phyloP scores from a whole-genome alignment of 352 stramenopile species.

The Thraustochytrium striatum region DNA sequence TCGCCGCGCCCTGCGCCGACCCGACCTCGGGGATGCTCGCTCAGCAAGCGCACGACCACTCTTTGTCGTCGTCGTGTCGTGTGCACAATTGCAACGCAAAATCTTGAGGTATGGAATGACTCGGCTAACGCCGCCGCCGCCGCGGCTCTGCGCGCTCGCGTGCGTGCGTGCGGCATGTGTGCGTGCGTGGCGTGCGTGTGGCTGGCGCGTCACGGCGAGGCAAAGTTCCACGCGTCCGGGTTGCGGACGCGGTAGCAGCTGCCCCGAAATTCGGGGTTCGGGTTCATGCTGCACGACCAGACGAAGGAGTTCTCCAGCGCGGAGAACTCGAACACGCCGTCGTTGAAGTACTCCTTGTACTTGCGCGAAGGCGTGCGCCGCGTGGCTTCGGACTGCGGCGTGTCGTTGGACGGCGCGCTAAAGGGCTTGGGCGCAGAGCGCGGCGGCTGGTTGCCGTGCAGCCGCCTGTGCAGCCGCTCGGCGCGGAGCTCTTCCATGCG shows the following conservation, averaged over 20 bases:
- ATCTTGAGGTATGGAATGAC: too few relatives aligned
- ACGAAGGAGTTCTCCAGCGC: not conserved
- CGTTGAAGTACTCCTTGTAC: conserved; percentile 47
- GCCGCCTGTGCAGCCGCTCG: conserved; percentile 9
- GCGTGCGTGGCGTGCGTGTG: too few relatives aligned
- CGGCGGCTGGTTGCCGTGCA: not conserved
- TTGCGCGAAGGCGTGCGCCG: conserved; percentile 1
- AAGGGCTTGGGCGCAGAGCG: not conserved
- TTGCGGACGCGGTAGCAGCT: conserved; percentile 18
- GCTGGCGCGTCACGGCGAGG: conserved; percentile 18
- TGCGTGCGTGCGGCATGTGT: too few relatives aligned
- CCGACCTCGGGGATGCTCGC: too few relatives aligned
- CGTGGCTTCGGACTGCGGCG: not conserved
- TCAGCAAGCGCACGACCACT: too few relatives aligned
- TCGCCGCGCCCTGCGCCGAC: too few relatives aligned
- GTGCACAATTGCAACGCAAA: too few relatives aligned
- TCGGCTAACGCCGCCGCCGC: too few relatives aligned
- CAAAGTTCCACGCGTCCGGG: conserved; percentile 43
- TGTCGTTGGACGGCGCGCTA: not conserved
- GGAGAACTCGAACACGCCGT: conserved; percentile 37
- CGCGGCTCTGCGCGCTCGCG: too few relatives aligned
- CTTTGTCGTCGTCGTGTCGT: too few relatives aligned
- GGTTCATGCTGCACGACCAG: conserved; percentile 43
- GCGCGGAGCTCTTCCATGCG: conserved; percentile 18
- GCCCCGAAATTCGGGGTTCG: conserved; percentile 32